These are phyloP conservation scores for Geranium brycei DNA, from an alignment of 345 rosid species.

Conservation along the genomic window DNA sequence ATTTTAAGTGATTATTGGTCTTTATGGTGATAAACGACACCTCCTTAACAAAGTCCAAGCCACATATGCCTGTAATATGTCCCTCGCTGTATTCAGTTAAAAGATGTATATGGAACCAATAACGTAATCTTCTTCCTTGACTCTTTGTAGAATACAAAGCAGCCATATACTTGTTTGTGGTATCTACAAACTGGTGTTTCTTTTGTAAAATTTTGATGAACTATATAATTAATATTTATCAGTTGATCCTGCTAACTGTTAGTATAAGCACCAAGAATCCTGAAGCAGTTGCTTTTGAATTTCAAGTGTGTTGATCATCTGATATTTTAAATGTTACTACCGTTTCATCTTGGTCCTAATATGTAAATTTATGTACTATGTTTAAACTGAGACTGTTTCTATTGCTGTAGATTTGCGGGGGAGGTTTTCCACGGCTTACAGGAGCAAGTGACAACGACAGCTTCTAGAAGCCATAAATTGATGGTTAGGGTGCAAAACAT, in stretches of 20 bases:
- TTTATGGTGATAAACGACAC: background rate
- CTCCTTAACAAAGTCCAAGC: background rate
- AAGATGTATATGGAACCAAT: too few species aligned
- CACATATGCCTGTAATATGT: too few species aligned
- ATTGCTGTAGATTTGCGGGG: conserved; percentile 59
- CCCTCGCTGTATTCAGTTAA: too few species aligned
- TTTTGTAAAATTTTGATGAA: background rate
- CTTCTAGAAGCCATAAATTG: conserved; percentile 77
- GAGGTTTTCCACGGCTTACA: conserved; percentile 93
- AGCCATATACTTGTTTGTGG: background rate
- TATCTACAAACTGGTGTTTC: background rate
- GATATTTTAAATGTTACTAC: background rate
- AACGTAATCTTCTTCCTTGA: too few species aligned
- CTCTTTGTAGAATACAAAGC: background rate
- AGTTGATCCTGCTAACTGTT: too few species aligned
- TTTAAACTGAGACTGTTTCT: conserved; percentile 4
- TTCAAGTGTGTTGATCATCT: background rate
- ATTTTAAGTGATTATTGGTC: background rate
- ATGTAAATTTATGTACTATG: background rate
- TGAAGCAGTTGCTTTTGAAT: too few species aligned
- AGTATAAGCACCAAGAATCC: too few species aligned
- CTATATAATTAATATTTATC: too few species aligned
- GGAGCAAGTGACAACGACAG: conserved; percentile 61
- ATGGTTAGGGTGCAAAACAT: conserved; percentile 51
- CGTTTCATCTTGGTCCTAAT: background rate